phyloP scores from a whole-genome alignment of 768 basidiomycete species.

The Guyanaporus albipodus region DNA sequence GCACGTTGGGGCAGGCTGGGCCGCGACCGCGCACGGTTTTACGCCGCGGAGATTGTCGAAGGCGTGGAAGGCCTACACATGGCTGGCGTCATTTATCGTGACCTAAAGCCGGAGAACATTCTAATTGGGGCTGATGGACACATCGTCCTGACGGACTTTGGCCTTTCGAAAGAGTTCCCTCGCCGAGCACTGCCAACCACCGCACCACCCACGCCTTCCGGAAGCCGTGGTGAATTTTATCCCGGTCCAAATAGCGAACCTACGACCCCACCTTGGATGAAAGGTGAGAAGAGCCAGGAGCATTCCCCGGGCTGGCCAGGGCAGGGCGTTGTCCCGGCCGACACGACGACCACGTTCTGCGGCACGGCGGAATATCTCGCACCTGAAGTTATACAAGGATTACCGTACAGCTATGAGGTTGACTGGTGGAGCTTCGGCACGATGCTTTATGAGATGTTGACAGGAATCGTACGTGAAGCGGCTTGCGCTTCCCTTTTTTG shows the following conservation, averaged over 20 bases:
- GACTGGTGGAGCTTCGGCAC: conserved; percentile 99
- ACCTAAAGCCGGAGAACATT: conserved; percentile 96
- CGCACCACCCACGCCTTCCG: conserved; percentile 57
- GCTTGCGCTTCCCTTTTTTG: conserved; percentile 10
- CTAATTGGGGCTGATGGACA: conserved; percentile 93
- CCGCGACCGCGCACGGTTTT: conserved; percentile 91
- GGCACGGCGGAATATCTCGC: conserved; percentile 97
- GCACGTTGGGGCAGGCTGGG: conserved; percentile 94
- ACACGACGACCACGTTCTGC: conserved; percentile 85
- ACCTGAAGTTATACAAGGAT: conserved; percentile 92
- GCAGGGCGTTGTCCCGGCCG: conserved; percentile 44
- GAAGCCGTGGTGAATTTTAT: conserved; percentile 50
- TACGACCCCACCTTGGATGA: conserved; percentile 76
- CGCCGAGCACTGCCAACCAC: conserved; percentile 44
- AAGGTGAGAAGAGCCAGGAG: conserved; percentile 53
- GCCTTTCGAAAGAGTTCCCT: conserved; percentile 88
- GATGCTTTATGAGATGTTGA: conserved; percentile 96
- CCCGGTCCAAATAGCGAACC: conserved; percentile 41
- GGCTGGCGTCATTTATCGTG: conserved; percentile 94
- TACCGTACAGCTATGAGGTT: conserved; percentile 88
- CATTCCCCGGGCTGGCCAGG: conserved; percentile 55
- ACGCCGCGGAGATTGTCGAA: conserved; percentile 95
- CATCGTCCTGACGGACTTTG: conserved; percentile 96
- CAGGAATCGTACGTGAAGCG: conserved; percentile 68
- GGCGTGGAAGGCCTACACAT: conserved; percentile 93